Percentiles rank a stretch among this genome's conserved stretches.
These are phyloP conservation scores for Waitea zeae DNA, from an alignment of 1,284 basidiomycete genomes.

Conservation along the genomic window DNA sequence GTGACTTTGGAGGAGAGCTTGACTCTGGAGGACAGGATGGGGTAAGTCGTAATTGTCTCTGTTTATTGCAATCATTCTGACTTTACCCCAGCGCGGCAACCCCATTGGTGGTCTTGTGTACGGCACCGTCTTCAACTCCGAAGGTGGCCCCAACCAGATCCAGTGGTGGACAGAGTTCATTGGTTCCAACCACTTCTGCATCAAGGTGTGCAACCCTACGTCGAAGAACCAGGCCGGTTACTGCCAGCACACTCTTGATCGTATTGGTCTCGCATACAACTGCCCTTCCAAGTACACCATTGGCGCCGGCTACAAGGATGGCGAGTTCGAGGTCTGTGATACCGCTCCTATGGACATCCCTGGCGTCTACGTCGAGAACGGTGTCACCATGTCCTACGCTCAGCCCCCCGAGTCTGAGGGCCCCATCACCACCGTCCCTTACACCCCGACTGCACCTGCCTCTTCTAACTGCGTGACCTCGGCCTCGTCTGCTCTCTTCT, in stretches of 20 bases:
- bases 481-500: slow-evolving; percentile 35
- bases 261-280: slow-evolving; percentile 55
- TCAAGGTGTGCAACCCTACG: slow-evolving; percentile 41
- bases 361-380: slow-evolving; percentile 31
- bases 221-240: slow-evolving; percentile 26
- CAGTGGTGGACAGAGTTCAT: too few species aligned
- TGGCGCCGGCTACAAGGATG: slow-evolving; percentile 20
- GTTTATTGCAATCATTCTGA: too few species aligned
- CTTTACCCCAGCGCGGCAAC: too few species aligned
- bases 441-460: slow-evolving; percentile 36
- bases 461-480: slow-evolving; percentile 47
- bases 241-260: slow-evolving; percentile 50
- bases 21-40: too few species aligned
- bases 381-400: slow-evolving; percentile 27
- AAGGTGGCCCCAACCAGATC: too few species aligned
- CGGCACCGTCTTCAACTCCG: too few species aligned
- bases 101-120: too few species aligned
- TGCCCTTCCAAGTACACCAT: slow-evolving; percentile 28
- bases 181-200: slow-evolving; percentile 20
- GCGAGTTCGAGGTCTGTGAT: slow-evolving; percentile 39
- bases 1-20: too few species aligned
- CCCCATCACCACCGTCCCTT: slow-evolving; percentile 39
- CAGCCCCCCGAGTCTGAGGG: slow-evolving; percentile 46
- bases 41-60: too few species aligned
- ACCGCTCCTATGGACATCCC: too few species aligned